Conservation (phyloP, 306 rosid species). For the Cucurbita moschata region DNA sequence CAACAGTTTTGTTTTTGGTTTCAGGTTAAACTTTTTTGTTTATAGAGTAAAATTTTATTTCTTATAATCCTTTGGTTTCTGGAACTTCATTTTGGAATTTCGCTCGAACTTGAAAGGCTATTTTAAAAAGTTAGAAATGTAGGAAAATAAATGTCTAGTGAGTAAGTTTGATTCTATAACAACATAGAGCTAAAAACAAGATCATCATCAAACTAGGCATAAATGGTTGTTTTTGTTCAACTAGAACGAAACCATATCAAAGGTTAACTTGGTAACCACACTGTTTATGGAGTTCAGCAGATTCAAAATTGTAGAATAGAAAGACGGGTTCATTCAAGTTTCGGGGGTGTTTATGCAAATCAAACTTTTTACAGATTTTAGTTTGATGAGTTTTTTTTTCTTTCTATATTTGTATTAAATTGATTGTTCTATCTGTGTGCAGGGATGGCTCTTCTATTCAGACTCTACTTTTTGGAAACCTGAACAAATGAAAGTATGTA, state of each 20-base stretch:
- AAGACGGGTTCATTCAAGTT: neutral
- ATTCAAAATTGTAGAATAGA: neutral
- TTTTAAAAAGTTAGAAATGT: neutral
- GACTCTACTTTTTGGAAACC: slow-evolving; percentile 87
- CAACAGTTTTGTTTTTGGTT: neutral
- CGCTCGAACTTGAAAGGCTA: neutral
- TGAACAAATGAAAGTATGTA: slow-evolving; percentile 73
- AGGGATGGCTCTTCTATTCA: slow-evolving; percentile 97
- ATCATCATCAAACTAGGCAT: neutral
- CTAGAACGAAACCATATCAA: too few species aligned
- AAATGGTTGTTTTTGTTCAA: neutral
- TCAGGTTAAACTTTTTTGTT: neutral
- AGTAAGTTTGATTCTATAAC: neutral
- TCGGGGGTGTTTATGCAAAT: neutral
- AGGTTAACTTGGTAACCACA: too few species aligned
- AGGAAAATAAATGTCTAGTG: neutral
- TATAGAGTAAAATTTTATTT: neutral
- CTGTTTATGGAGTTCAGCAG: neutral
- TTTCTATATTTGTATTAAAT: neutral
- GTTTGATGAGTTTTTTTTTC: neutral
- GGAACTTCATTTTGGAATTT: neutral
- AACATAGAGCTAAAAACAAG: neutral
- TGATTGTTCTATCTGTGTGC: slow-evolving; percentile 11
- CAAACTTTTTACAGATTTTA: neutral
- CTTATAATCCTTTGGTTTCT: neutral